phyloP scores from a whole-genome alignment of 371 early-diverging fungal species.

The Mortierella sp. region DNA sequence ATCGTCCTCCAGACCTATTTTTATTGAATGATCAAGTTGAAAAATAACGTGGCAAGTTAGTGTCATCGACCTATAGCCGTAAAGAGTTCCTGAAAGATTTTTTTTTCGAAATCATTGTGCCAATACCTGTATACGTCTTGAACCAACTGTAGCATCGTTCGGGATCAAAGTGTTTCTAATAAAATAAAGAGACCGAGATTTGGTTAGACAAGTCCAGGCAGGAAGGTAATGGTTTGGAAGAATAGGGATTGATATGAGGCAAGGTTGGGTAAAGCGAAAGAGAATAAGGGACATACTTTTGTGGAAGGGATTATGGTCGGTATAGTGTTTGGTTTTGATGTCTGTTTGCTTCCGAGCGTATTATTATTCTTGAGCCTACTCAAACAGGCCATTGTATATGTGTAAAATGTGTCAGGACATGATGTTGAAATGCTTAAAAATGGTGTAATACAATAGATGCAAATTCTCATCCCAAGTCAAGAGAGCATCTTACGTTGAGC shows the following conservation, averaged over 20 bases:
- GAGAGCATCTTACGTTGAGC: constrained; percentile 32
- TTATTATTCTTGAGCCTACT: constrained; percentile 36
- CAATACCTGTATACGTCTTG: constrained; percentile 41
- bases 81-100: too few relatives aligned
- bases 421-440: not conserved
- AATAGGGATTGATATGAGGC: not conserved
- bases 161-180: constrained; percentile 24
- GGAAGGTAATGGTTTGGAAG: not conserved
- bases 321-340: constrained; percentile 16
- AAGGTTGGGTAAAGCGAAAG: not conserved
- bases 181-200: constrained; percentile 2
- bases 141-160: constrained; percentile 37
- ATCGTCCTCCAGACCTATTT: constrained; percentile 42
- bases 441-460: not conserved
- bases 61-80: not conserved
- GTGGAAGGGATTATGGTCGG: constrained; percentile 10
- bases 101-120: too few relatives aligned
- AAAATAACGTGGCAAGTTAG: not conserved
- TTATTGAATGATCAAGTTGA: not conserved
- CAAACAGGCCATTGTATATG: constrained; percentile 7
- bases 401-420: constrained; percentile 14
- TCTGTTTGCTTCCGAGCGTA: constrained; percentile 20
- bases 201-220: not conserved
- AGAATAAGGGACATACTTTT: constrained; percentile 2
- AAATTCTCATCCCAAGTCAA: not conserved